Evolutionary conservation across 2,329 filamentous ascomycete species (phyloP).

Genomic region (Pseudopithomyces chartarum): DNA sequence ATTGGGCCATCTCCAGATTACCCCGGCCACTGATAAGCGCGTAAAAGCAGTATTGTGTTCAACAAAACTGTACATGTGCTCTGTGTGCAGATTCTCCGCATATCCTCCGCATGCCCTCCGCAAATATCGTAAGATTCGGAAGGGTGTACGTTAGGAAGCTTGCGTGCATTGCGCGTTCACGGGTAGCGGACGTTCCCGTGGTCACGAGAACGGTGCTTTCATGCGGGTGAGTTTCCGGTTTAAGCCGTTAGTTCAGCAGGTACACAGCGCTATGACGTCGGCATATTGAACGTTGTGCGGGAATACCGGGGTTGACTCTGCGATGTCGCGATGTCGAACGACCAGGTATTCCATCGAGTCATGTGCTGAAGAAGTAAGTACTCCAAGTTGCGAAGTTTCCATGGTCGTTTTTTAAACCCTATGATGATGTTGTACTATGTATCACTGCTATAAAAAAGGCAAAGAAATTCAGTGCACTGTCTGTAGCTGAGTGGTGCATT

Average conservation of each 20-base stretch:
- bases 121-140: not conserved
- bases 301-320: not conserved
- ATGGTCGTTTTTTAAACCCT: too few relatives aligned
- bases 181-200: not conserved
- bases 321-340: too few relatives aligned
- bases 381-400: too few relatives aligned
- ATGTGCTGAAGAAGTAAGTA: too few relatives aligned
- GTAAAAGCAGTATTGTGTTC: too few relatives aligned
- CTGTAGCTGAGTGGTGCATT: too few relatives aligned
- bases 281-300: not conserved
- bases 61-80: too few relatives aligned
- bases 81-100: too few relatives aligned
- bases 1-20: not conserved
- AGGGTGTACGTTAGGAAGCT: not conserved
- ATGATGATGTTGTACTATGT: too few relatives aligned
- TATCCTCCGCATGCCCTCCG: not conserved
- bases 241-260: not conserved
- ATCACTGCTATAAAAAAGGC: too few relatives aligned
- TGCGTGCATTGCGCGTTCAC: not conserved
- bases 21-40: not conserved
- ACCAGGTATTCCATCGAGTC: too few relatives aligned
- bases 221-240: not conserved
- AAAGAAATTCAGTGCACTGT: too few relatives aligned
- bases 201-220: not conserved
- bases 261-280: not conserved